A percentile compares a stretch with the other conserved stretches of the same genome.
Evolutionary conservation across 2,329 filamentous ascomycete genomes (phyloP).

Genomic region (Microsporum audouinii): DNA sequence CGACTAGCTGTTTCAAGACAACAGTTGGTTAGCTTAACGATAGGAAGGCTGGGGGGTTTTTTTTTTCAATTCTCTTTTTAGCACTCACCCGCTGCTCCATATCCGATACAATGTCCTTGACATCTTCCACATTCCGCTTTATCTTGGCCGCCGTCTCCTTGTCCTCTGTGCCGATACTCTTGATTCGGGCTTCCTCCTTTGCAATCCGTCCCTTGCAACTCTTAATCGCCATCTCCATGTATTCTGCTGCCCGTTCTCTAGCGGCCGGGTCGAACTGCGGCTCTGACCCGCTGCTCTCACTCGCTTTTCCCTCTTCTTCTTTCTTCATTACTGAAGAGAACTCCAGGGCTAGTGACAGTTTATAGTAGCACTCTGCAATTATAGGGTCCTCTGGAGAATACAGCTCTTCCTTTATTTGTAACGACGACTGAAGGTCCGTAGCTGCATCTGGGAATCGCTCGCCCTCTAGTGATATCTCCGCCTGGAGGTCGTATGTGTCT

Average conservation of each 20-base stretch:
- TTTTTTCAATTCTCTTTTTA: not conserved
- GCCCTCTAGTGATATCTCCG: conserved; percentile 94
- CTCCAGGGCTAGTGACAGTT: conserved; percentile 86
- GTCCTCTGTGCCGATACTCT: conserved; percentile 27
- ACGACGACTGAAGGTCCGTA: conserved; percentile 63
- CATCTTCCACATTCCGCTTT: conserved; percentile 44
- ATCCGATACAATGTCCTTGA: conserved; percentile 50
- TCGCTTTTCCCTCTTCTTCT: conserved; percentile 28
- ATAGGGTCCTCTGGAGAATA: conserved; percentile 71
- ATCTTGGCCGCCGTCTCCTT: conserved; percentile 30
- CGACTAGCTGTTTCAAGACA: conserved; percentile 35
- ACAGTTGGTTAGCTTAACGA: not conserved
- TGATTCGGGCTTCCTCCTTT: conserved; percentile 41
- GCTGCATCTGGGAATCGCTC: conserved; percentile 87
- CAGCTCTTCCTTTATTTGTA: conserved; percentile 67
- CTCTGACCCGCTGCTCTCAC: conserved; percentile 6
- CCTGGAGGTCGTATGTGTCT: conserved; percentile 86
- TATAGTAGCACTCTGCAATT: conserved; percentile 90
- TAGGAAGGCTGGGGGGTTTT: not conserved
- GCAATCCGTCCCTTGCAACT: conserved; percentile 45
- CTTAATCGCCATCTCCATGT: conserved; percentile 51
- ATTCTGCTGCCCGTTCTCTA: conserved; percentile 44
- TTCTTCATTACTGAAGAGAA: conserved; percentile 65
- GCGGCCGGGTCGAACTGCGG: conserved; percentile 34
- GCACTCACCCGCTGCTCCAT: conserved; percentile 47